Evolutionary conservation across 2,329 filamentous ascomycete genomes (phyloP).

Genomic region (Aspergillus bombycis): DNA sequence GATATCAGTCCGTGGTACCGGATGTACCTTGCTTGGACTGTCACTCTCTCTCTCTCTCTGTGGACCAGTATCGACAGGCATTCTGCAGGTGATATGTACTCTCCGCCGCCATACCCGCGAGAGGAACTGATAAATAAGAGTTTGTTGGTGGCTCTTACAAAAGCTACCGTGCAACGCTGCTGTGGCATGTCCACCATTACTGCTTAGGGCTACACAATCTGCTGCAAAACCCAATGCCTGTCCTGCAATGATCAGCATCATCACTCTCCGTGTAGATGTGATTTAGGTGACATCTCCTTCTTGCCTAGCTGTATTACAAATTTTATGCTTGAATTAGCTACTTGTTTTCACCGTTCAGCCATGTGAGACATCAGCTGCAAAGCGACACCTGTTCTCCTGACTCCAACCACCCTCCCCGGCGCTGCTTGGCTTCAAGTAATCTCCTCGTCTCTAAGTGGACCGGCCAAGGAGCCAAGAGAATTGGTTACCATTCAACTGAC

Average conservation of each 20-base stretch:
- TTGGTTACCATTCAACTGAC: slow-evolving; percentile 28
- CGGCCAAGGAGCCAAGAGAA: slow-evolving; percentile 29
- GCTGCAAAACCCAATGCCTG: not conserved
- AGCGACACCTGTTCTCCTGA: slow-evolving; percentile 13
- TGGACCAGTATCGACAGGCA: slow-evolving; percentile 7
- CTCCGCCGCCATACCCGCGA: slow-evolving; percentile 11
- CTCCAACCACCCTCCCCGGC: not conserved
- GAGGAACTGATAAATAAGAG: slow-evolving; percentile 7
- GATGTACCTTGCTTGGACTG: slow-evolving; percentile 7
- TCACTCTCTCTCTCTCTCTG: not conserved
- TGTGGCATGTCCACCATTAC: not conserved
- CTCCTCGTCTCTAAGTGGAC: slow-evolving; percentile 18
- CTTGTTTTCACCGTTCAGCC: slow-evolving; percentile 1
- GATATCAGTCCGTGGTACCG: slow-evolving; percentile 10
- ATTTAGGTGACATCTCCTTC: not conserved
- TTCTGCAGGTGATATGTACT: slow-evolving; percentile 20
- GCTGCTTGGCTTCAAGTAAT: slow-evolving; percentile 12
- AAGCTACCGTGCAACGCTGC: slow-evolving; percentile 9
- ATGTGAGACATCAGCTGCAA: slow-evolving; percentile 36
- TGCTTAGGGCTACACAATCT: slow-evolving; percentile 2
- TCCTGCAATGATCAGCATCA: slow-evolving; percentile 3
- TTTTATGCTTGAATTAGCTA: not conserved
- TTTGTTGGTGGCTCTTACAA: not conserved
- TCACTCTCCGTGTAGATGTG: not conserved
- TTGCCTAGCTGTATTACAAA: not conserved